phyloP scores from a whole-genome alignment of 1,284 basidiomycete species.

The Tilletia caries region DNA sequence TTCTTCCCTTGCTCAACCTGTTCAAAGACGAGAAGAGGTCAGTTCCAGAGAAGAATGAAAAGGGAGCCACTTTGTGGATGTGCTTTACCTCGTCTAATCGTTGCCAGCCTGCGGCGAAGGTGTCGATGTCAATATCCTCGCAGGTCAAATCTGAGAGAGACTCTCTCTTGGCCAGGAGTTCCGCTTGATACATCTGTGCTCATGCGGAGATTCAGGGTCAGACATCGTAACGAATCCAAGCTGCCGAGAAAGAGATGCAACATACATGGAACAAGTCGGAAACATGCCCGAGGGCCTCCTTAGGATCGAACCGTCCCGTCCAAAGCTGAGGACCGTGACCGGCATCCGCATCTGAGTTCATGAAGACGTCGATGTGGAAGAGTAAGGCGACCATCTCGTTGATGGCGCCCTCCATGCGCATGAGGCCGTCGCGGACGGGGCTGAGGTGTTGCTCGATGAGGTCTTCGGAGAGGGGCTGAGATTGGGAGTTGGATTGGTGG shows the following conservation, averaged over 20 bases:
- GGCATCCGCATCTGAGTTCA: conserved; percentile 16
- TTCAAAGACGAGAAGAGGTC: not conserved
- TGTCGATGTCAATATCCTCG: conserved; percentile 33
- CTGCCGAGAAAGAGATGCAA: not conserved
- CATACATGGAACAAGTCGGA: conserved; percentile 45
- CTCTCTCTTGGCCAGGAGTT: conserved; percentile 42
- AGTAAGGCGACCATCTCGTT: conserved; percentile 11
- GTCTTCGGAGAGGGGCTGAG: not conserved
- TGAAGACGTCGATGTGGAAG: conserved; percentile 19
- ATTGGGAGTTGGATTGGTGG: not conserved
- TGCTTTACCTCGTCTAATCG: conserved; percentile 23
- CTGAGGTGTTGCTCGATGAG: not conserved
- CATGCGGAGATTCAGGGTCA: not conserved
- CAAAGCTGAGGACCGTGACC: not conserved
- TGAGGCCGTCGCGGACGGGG: conserved; percentile 2
- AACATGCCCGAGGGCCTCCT: conserved; percentile 36
- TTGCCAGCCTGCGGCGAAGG: conserved; percentile 36
- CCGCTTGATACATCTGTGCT: conserved; percentile 42
- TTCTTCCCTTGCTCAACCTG: conserved; percentile 35
- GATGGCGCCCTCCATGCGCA: conserved; percentile 6
- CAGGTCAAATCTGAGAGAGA: conserved; percentile 45
- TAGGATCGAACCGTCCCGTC: conserved; percentile 32
- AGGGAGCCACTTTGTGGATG: not conserved
- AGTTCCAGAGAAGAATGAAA: not conserved
- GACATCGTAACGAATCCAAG: not conserved